Evolutionary conservation across 176 grass and related monocot genomes (phyloP), one percentile per base, ranked within the genome.

Genomic region (Metroxylon sagu): DNA sequence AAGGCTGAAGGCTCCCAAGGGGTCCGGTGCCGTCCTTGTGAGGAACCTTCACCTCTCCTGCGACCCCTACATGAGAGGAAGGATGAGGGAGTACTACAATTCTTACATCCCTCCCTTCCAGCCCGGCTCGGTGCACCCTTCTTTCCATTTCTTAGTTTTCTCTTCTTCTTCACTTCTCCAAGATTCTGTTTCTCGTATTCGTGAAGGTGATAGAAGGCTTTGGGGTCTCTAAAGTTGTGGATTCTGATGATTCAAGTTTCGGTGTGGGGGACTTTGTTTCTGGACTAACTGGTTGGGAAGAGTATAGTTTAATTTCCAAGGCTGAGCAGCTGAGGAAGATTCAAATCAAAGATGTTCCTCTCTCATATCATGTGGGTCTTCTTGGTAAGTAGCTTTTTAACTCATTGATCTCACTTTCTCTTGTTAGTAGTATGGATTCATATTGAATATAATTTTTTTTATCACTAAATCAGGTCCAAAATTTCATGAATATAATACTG

Each of bases 41-140:
- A 95, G 77, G 76, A 95, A 95, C 53, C 75, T 95, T 14, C 87
- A 90, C 74, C 86, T 90, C 71, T 89, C 90, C 52, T 89, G 90
- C 79, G 86, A 89, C 74, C 90, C 90, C 19, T 90, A 84, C 83
- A 90, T 90, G 83, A 75, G 80, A 48, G 77, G 77, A 25, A 43
- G 86, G 64, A 95, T 90, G 86, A 67, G 70, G 21, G 77, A 84
- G 53, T 71, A 71, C 71, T 79, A 76, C 21, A 50, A 49, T 10
- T 87, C 86, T 10, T 90, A 90, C 68, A 87, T 96, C 61, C 86
- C 77, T 19, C 83, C 83, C 10, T 96, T 87, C 86, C 77, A 77
- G 48, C 91, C 80, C 4, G 86, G 91, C 74, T 87, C 80, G 26
- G 86, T 90, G 67, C 23, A n/a, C 12, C 25, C 59, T 25, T 25